A percentile compares a stretch with the other conserved stretches of the same genome.
Conservation (phyloP, 2,329 filamentous ascomycete genomes). For the Xylariaceae sp. region DNA sequence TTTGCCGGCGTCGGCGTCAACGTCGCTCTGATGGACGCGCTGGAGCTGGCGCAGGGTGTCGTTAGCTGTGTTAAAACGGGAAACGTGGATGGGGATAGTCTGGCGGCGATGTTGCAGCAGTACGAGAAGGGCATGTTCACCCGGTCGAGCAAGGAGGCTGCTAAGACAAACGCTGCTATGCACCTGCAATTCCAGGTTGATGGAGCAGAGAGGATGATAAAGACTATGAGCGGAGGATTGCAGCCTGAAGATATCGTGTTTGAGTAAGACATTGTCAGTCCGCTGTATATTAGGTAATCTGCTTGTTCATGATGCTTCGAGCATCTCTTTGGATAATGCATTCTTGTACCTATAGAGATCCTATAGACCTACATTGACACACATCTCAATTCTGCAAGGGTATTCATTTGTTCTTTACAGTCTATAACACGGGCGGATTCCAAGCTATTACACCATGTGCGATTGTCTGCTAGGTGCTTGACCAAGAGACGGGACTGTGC, state of each 20-base stretch:
- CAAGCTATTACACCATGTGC: no score
- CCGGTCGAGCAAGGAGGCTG: slow-evolving; percentile 30
- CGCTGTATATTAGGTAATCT: no score
- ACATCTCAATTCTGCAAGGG: no score
- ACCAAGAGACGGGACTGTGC: no score
- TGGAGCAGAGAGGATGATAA: slow-evolving; percentile 27
- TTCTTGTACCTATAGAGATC: no score
- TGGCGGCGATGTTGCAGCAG: slow-evolving; percentile 26
- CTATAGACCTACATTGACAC: no score
- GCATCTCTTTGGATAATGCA: no score
- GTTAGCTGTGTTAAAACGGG: slow-evolving; percentile 18
- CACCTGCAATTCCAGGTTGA: slow-evolving; percentile 28
- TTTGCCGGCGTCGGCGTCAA: slow-evolving; percentile 59
- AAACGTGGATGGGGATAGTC: slow-evolving; percentile 11
- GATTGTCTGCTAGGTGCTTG: no score
- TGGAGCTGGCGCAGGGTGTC: slow-evolving; percentile 45
- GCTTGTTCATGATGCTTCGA: no score
- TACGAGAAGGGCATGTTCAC: slow-evolving; percentile 38
- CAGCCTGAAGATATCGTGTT: background rate
- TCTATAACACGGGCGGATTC: no score
- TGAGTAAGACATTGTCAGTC: background rate
- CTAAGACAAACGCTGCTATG: slow-evolving; percentile 27
- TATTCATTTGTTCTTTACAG: no score
- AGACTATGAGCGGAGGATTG: slow-evolving; percentile 17
- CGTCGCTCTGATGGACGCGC: slow-evolving; percentile 53